Evolutionary conservation across 257 asterid genomes (phyloP).

Genomic region (Nicotiana undulata): DNA sequence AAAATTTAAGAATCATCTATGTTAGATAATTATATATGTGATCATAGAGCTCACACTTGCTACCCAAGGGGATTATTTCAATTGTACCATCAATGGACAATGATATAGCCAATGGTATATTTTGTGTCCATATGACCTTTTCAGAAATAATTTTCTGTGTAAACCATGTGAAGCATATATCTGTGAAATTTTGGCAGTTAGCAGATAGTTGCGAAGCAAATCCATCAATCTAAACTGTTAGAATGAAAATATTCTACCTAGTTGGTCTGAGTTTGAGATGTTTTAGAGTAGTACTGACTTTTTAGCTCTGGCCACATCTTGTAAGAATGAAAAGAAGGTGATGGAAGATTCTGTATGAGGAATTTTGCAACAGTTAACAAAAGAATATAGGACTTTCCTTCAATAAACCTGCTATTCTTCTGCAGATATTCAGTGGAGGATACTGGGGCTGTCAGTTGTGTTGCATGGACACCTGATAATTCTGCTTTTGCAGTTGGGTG

Average conservation of each 20-base stretch:
- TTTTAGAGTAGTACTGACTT: neutral
- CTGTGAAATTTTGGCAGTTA: neutral
- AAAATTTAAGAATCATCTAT: neutral
- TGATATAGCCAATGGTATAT: neutral
- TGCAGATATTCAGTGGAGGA: constrained; percentile 87
- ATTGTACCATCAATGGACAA: neutral
- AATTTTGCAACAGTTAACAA: neutral
- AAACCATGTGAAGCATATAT: neutral
- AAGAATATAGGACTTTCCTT: neutral
- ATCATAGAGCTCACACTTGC: neutral
- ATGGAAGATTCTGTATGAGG: neutral
- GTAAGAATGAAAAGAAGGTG: neutral
- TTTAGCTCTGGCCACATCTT: neutral
- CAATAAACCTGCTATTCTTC: neutral
- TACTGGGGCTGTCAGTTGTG: constrained; percentile 93
- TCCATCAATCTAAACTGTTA: neutral
- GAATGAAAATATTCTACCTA: neutral
- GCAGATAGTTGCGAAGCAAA: neutral
- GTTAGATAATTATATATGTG: neutral
- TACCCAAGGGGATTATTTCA: neutral
- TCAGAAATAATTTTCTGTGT: neutral
- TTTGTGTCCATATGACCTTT: neutral
- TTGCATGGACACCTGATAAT: constrained; percentile 96
- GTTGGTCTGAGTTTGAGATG: neutral
- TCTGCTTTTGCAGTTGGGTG: constrained; percentile 99